These are phyloP conservation scores for Tylopilus rubrobrunneus DNA, from an alignment of 768 basidiomycete genomes.

Conservation along the genomic window DNA sequence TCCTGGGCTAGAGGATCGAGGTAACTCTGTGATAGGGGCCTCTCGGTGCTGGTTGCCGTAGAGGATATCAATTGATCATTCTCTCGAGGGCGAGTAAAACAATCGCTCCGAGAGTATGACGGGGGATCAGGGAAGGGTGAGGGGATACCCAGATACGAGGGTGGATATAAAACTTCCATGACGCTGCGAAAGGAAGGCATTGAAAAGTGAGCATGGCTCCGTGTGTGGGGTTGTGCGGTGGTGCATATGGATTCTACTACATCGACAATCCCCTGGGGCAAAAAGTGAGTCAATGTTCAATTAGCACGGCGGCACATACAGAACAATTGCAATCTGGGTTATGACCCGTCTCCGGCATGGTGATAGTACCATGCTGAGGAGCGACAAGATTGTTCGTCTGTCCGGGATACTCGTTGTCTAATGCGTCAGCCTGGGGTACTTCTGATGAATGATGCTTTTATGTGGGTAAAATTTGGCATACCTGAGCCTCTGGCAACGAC, in stretches of 20 bases:
- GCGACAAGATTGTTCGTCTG: not conserved
- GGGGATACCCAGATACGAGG: slow-evolving; percentile 12
- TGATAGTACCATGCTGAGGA: not conserved
- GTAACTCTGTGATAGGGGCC: not conserved
- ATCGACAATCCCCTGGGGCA: slow-evolving; percentile 5
- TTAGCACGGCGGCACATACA: not conserved
- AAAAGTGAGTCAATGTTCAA: slow-evolving; percentile 3
- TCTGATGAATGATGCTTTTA: not conserved
- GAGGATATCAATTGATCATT: not conserved
- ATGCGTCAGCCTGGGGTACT: not conserved
- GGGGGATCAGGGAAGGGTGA: slow-evolving; percentile 17
- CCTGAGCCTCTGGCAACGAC: not conserved
- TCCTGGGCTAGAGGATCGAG: slow-evolving; percentile 10
- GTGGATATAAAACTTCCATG: slow-evolving; percentile 27
- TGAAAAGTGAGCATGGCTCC: not conserved
- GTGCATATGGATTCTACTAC: not conserved
- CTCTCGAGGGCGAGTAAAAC: not conserved
- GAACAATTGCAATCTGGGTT: not conserved
- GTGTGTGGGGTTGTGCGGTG: not conserved
- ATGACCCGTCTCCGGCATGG: not conserved
- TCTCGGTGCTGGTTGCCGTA: not conserved
- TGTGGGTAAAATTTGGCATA: not conserved
- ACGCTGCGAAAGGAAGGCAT: slow-evolving; percentile 22
- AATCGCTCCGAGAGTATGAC: slow-evolving; percentile 12
- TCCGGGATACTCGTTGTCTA: not conserved